Base-by-base conservation (phyloP, 1,284 basidiomycete genomes). In the Moesziomyces parantarcticus region DNA sequence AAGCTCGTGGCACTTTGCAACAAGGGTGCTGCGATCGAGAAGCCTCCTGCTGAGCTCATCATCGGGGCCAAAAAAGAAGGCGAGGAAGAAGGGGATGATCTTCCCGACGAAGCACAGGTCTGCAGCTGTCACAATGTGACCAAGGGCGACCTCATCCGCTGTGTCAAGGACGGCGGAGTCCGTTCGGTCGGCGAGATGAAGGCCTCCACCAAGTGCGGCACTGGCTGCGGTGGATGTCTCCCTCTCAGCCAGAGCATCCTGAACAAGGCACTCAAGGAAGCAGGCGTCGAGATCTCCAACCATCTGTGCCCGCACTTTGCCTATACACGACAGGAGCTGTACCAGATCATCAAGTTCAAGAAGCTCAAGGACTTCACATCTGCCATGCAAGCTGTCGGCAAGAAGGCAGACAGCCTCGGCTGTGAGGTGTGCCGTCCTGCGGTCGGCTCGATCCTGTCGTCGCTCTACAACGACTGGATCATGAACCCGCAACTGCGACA, bases 351-450 rank as follows among this genome's bases (percentile, higher is more conserved):
- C 80, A 90, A 87, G 86, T 86, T 92, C 77, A 90, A 90, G 81
- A 87, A 88, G 75, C 85, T 92, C 44, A 86, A 85, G 68, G 88
- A 87, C 21, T 90, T 90, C 70, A 72, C 84, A 0, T 87, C 88
- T 23, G 86, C 90, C 47, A 89, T 91, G 87, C 78, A 82, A 16
- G 85, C 84, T 11, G 85, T 85, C 7, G 90, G 90, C 26, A 85
- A 86, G 16, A 87, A 87, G 43, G 81, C 85, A 23, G 84, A 87
- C 43, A 86, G 88, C 1, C 77, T 90, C 7, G 91, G 91, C 1
- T 92, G 91, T 75, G 91, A 92, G 81, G 84, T 89, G 25, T 92
- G 91, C 85, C 91, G 90, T 74, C 91, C 91, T 2, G 88, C 88
- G 2, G 86, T 92, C 41, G 91, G 87, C 16, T 89, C 87, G 69